Percentiles rank a stretch among this genome's conserved stretches.
Evolutionary conservation across 345 rosid genomes (phyloP).

Genomic region (Eucalyptus caleyi): DNA sequence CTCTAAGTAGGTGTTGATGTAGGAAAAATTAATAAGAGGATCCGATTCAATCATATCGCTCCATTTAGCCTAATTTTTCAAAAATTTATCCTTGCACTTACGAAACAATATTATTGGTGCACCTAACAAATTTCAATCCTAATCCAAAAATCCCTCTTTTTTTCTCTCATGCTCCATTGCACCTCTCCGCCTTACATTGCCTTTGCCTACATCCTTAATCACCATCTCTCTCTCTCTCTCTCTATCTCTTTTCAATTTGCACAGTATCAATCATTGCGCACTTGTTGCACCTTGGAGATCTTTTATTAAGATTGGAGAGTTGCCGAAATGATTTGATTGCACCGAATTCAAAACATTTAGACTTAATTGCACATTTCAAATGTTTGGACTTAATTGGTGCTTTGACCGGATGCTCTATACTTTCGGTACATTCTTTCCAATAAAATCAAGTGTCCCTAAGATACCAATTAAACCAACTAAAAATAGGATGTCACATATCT

Average conservation of each 20-base stretch:
- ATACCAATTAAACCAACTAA: background rate
- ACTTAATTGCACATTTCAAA: no score
- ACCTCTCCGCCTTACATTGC: background rate
- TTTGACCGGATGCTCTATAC: background rate
- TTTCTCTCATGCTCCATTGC: background rate
- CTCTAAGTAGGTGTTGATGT: background rate
- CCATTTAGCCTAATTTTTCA: background rate
- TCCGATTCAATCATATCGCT: background rate
- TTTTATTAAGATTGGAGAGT: background rate
- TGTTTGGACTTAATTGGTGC: background rate
- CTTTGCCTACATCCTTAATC: background rate
- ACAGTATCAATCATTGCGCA: fast-evolving
- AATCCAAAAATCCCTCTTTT: background rate
- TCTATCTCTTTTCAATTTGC: no score
- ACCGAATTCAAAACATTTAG: background rate
- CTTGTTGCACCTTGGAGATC: background rate
- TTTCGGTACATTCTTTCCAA: background rate
- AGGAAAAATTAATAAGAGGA: background rate
- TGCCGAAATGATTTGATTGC: no score
- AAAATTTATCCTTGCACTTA: background rate
- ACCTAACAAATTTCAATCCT: background rate
- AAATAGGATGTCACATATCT: background rate
- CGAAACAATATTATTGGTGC: background rate
- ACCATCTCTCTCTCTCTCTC: no score
- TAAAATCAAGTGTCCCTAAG: background rate